Conservation (phyloP, 805 yeast genomes). For the Schwanniomyces sp. region DNA sequence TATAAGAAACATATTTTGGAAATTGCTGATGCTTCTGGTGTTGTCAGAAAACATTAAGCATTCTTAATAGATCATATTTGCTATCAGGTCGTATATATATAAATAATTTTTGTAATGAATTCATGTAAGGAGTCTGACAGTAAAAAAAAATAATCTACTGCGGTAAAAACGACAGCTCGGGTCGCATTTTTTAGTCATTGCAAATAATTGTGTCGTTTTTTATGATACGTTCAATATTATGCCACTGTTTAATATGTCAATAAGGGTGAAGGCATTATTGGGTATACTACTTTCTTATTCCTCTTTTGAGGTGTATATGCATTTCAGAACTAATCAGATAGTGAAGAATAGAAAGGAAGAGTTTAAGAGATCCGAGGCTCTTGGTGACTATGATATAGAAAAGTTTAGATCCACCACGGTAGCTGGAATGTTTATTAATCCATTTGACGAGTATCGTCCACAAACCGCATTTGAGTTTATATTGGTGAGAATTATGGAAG, state of each 20-base stretch:
- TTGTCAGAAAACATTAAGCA: constrained; percentile 74
- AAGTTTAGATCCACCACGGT: constrained; percentile 43
- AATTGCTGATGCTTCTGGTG: constrained; percentile 81
- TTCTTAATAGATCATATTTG: not conserved
- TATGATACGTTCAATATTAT: not conserved
- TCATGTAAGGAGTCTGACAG: not conserved
- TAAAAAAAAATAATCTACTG: not conserved
- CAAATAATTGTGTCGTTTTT: not conserved
- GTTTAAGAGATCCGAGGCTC: constrained; percentile 6
- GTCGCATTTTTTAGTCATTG: not conserved
- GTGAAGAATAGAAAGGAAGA: constrained; percentile 45
- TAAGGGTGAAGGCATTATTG: constrained; percentile 38
- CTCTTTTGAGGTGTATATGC: constrained; percentile 63
- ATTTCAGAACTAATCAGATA: constrained; percentile 52
- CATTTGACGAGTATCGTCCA: constrained; percentile 85
- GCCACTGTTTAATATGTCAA: constrained; percentile 12
- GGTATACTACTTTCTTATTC: constrained; percentile 57
- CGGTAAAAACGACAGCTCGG: no score
- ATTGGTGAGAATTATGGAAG: constrained; percentile 67
- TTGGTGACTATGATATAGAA: constrained; percentile 11
- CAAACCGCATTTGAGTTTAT: constrained; percentile 88
- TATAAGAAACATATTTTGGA: constrained; percentile 86
- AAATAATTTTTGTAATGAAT: not conserved
- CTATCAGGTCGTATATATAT: not conserved
- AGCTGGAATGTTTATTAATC: constrained; percentile 83